These are phyloP conservation scores for Aureobasidium sp. DNA, from an alignment of 2,329 filamentous ascomycete genomes.

Conservation along the genomic window DNA sequence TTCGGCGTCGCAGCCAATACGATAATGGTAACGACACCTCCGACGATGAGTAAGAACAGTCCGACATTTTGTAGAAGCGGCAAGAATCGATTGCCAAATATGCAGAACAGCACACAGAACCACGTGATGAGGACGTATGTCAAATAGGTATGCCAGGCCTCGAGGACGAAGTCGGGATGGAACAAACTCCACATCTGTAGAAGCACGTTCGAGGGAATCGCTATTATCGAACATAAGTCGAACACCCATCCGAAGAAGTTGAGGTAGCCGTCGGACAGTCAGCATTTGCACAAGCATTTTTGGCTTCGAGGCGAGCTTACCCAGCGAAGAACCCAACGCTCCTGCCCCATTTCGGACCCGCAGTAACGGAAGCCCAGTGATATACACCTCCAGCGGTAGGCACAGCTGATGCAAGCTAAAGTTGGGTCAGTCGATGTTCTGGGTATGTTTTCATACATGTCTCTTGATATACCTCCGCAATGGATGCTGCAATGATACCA, in stretches of 20 bases:
- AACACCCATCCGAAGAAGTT: constrained; percentile 58
- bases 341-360: constrained; percentile 28
- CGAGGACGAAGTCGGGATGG: constrained; percentile 45
- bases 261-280: constrained; percentile 26
- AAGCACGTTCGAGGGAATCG: constrained; percentile 53
- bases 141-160: constrained; percentile 55
- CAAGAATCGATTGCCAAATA: constrained; percentile 52
- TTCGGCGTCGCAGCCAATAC: constrained; percentile 47
- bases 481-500: constrained; percentile 30
- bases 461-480: constrained; percentile 21
- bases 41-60: constrained; percentile 43
- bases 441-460: background rate
- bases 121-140: constrained; percentile 51
- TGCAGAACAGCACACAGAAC: constrained; percentile 45
- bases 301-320: background rate
- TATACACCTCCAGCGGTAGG: constrained; percentile 31
- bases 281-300: background rate
- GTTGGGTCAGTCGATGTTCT: background rate
- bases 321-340: constrained; percentile 28
- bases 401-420: constrained; percentile 27
- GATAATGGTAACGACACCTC: constrained; percentile 32
- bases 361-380: constrained; percentile 32
- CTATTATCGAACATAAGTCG: constrained; percentile 52
- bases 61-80: constrained; percentile 47
- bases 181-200: constrained; percentile 57